These are phyloP conservation scores for Pelargonium hybrid DNA, from an alignment of 441 rosid genomes.

Conservation along the genomic window DNA sequence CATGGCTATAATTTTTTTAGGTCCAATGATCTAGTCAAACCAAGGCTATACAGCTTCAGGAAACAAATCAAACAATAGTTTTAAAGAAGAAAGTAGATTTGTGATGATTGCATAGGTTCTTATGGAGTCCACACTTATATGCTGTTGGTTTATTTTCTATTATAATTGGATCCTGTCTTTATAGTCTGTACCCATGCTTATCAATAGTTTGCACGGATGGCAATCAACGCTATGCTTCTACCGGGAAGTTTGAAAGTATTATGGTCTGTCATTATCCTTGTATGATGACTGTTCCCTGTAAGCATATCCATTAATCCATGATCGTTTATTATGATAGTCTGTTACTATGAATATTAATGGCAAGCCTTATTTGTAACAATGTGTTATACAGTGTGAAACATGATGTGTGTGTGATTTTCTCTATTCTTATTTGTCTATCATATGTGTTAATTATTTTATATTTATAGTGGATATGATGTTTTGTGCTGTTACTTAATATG, in stretches of 20 bases:
- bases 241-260: too few relatives aligned
- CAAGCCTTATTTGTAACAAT: neutral
- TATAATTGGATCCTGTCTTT: neutral
- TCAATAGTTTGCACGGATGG: neutral
- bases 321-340: too few relatives aligned
- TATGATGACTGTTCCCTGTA: neutral
- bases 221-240: too few relatives aligned
- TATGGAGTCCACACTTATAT: neutral
- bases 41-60: neutral
- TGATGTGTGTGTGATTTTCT: neutral
- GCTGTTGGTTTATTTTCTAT: neutral
- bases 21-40: neutral
- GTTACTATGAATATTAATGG: neutral
- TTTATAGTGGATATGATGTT: too few relatives aligned
- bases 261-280: neutral
- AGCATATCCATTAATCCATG: too few relatives aligned
- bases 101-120: neutral
- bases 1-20: neutral
- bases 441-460: too few relatives aligned
- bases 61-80: neutral
- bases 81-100: neutral
- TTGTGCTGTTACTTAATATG: too few relatives aligned
- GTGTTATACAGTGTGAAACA: neutral
- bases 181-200: neutral
- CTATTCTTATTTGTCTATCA: too few relatives aligned